Conservation (phyloP, 2,329 filamentous ascomycete genomes). For the Pochonia chlamydosporia region DNA sequence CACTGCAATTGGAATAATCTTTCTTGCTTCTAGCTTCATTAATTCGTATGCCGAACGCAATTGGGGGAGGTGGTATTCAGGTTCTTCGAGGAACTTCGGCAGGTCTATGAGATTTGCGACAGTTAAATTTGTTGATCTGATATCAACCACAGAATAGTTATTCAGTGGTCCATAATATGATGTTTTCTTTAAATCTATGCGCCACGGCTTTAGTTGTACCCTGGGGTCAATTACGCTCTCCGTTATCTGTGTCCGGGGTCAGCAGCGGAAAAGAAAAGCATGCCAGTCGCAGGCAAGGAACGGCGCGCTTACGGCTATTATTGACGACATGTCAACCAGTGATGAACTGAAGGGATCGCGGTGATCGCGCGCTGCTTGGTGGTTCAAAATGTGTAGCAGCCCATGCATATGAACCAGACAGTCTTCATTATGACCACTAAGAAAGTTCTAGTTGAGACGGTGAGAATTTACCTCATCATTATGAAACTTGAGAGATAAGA, state of each 20-base stretch:
- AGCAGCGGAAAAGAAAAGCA: neutral
- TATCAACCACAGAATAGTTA: conserved; percentile 9
- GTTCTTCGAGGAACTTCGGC: conserved; percentile 4
- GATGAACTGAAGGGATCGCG: conserved; percentile 4
- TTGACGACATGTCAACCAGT: conserved; percentile 5
- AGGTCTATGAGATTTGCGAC: conserved; percentile 6
- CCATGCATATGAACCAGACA: conserved; percentile 6
- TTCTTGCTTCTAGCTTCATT: conserved; percentile 5
- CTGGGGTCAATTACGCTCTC: conserved; percentile 7
- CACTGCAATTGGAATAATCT: conserved; percentile 1
- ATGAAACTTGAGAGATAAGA: too few relatives aligned
- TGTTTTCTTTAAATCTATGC: conserved; percentile 2
- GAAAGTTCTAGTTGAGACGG: conserved; percentile 7
- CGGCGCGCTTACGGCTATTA: conserved; percentile 1
- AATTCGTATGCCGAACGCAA: conserved; percentile 4
- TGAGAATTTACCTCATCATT: too few relatives aligned
- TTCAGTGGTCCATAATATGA: conserved; percentile 7
- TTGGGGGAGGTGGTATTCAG: conserved; percentile 6
- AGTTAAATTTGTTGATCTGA: conserved; percentile 7
- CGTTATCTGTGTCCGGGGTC: conserved; percentile 1
- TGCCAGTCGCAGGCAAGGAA: neutral
- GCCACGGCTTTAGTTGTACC: conserved; percentile 3
- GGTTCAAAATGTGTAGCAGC: conserved; percentile 4
- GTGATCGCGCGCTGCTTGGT: neutral
- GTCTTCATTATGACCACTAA: conserved; percentile 2